Evolutionary conservation across 2,329 filamentous ascomycete species (phyloP).

Genomic region (Chrysosphaeria jannelii): DNA sequence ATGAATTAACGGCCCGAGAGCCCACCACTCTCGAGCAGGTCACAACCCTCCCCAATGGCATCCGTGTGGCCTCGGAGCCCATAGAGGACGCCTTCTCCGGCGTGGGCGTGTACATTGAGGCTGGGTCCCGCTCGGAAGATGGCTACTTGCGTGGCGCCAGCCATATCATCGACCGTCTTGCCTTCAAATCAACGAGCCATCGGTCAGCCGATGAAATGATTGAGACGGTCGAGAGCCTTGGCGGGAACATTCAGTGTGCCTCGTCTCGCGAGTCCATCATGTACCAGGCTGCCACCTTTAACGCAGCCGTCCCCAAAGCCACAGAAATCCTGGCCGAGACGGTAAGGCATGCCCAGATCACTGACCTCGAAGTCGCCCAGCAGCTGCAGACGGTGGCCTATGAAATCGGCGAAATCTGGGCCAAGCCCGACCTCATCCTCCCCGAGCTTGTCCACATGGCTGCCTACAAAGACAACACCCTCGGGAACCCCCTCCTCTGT

Average conservation of each 20-base stretch:
- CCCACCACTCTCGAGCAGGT: constrained; percentile 66
- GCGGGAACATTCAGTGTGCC: constrained; percentile 89
- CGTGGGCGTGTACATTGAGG: constrained; percentile 85
- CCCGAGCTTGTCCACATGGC: constrained; percentile 89
- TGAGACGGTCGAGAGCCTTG: constrained; percentile 60
- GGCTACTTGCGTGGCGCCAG: constrained; percentile 61
- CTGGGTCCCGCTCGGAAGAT: constrained; percentile 81
- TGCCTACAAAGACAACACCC: constrained; percentile 82
- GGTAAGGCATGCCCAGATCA: constrained; percentile 60
- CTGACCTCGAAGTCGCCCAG: constrained; percentile 57
- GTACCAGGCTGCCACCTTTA: constrained; percentile 98
- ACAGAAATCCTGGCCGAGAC: constrained; percentile 75
- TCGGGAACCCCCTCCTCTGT: constrained; percentile 79
- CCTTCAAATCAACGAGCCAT: constrained; percentile 63
- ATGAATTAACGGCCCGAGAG: constrained; percentile 25
- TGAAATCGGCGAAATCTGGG: constrained; percentile 93
- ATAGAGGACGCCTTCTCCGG: constrained; percentile 84
- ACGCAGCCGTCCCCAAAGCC: constrained; percentile 59
- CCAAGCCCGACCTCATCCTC: constrained; percentile 82
- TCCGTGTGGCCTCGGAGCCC: constrained; percentile 83
- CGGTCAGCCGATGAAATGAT: constrained; percentile 60
- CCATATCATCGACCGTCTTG: constrained; percentile 83
- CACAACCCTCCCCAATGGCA: constrained; percentile 68
- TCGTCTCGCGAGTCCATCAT: constrained; percentile 88
- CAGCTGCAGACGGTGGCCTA: constrained; percentile 83